A percentile compares a stretch with the other conserved stretches of the same genome.
phyloP scores from a whole-genome alignment of 129 eudicot species.

The Arctium minus region DNA sequence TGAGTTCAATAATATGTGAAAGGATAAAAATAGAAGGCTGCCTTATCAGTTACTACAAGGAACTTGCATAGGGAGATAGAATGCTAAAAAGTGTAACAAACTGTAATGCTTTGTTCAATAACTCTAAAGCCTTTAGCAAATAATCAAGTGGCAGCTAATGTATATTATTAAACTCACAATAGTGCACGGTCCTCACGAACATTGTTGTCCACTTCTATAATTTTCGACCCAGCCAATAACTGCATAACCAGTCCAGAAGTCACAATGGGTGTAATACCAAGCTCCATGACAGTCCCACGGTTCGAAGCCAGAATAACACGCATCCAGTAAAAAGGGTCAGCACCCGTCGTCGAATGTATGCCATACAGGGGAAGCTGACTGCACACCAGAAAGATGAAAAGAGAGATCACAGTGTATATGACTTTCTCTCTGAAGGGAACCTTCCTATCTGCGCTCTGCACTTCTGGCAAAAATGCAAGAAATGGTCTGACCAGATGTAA shows the following conservation, averaged over 20 bases:
- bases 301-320: slow-evolving; percentile 58
- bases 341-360: slow-evolving; percentile 53
- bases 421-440: slow-evolving; percentile 62
- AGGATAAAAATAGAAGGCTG: background rate
- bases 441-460: slow-evolving; percentile 52
- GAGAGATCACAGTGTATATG: slow-evolving; percentile 53
- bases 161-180: slow-evolving; percentile 31
- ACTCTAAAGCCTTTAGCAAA: background rate
- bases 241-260: slow-evolving; percentile 53
- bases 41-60: too few relatives aligned
- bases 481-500: slow-evolving; percentile 58
- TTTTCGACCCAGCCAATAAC: slow-evolving; percentile 43
- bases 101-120: background rate
- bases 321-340: slow-evolving; percentile 68
- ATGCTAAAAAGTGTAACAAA: background rate
- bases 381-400: slow-evolving; percentile 56
- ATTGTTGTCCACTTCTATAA: slow-evolving; percentile 49
- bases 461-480: slow-evolving; percentile 47
- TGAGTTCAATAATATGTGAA: background rate
- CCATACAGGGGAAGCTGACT: slow-evolving; percentile 73
- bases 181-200: slow-evolving; percentile 62
- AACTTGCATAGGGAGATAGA: too few relatives aligned
- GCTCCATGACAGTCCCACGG: slow-evolving; percentile 61
- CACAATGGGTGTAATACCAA: slow-evolving; percentile 50
- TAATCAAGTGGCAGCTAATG: background rate